phyloP scores from a whole-genome alignment of 495 filamentous ascomycete genomes.

The Xylaria flabelliformis region DNA sequence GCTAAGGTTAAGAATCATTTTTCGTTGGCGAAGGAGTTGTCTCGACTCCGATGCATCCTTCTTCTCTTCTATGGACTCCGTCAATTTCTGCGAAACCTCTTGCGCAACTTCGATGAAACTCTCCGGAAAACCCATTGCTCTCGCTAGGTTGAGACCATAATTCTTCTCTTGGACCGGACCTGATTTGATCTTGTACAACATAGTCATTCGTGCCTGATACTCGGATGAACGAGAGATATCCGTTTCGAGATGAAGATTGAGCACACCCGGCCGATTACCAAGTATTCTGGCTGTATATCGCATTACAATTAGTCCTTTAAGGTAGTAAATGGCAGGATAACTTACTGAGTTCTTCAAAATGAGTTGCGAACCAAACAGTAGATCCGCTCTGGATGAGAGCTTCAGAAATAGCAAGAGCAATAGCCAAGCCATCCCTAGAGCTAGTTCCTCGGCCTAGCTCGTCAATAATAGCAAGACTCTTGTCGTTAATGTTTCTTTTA shows the following conservation, averaged over 20 bases:
- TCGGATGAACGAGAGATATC: constrained; percentile 58
- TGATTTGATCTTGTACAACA: constrained; percentile 81
- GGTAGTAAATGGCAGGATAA: neutral
- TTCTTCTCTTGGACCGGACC: constrained; percentile 74
- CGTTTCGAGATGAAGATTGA: constrained; percentile 81
- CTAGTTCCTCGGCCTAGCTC: constrained; percentile 94
- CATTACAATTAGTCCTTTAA: neutral
- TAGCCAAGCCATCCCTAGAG: constrained; percentile 83
- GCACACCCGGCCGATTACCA: constrained; percentile 72
- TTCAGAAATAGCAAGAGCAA: constrained; percentile 89
- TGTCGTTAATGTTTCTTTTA: constrained; percentile 68
- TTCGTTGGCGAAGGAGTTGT: constrained; percentile 67
- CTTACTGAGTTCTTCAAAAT: constrained; percentile 79
- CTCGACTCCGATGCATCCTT: constrained; percentile 63
- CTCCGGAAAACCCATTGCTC: constrained; percentile 73
- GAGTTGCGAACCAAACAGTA: constrained; percentile 90
- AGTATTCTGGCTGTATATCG: constrained; percentile 66
- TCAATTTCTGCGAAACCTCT: constrained; percentile 65
- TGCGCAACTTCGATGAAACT: constrained; percentile 71
- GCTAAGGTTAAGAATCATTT: constrained; percentile 73
- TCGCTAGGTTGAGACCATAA: constrained; percentile 81
- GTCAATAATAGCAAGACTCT: constrained; percentile 85
- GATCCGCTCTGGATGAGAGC: constrained; percentile 77
- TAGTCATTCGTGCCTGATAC: constrained; percentile 65
- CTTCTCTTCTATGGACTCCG: constrained; percentile 53